Base-by-base conservation (phyloP, 441 rosid species). In the Geranium incanum region DNA sequence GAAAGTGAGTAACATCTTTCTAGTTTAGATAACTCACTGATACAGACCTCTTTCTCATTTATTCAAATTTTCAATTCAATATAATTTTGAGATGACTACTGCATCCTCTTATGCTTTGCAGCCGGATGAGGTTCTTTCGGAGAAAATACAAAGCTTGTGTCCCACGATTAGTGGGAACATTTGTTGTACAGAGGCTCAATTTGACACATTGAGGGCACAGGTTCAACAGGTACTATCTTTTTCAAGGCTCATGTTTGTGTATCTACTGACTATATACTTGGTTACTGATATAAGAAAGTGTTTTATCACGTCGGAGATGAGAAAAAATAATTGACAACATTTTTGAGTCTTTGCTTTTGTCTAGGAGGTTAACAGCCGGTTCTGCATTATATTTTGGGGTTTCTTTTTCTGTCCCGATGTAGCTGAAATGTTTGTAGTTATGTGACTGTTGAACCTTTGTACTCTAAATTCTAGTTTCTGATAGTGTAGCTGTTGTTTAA, bases 101-200 rank as follows among this genome's bases (percentile, higher is more conserved):
- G 39, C 45, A 28, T 41, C 23, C 9, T 43, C 28, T n/a, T 57
- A 45, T 79, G 69, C 45, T 74, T 78, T 68, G 74, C 84, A 89
- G 94, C 91, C 94, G 70, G 82, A 82, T 83, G 86, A 84, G 28
- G 79, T 87, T 12, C 78, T 89, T 72, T 89, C 94, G 72, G 89
- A 88, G 68, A 89, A 89, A 83, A 84, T 89, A 65, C 88, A 89
- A 84, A 89, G 94, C 79, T 75, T 89, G 39, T 89, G 94, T 76
- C 94, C 94, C 19, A 82, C 89, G 75, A 84, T 89, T 59, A 86
- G 76, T 70, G 89, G 89, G 60, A 82, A 84, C 62, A 88, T 89
- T 76, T 89, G 94, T 55, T 89, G 94, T 73, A 84, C 94, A 1
- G 91, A 84, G 85, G 70, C 79, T 68, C 94, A 89, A 68, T 89